Conservation (phyloP, 306 rosid species). For the Morella rubra region DNA sequence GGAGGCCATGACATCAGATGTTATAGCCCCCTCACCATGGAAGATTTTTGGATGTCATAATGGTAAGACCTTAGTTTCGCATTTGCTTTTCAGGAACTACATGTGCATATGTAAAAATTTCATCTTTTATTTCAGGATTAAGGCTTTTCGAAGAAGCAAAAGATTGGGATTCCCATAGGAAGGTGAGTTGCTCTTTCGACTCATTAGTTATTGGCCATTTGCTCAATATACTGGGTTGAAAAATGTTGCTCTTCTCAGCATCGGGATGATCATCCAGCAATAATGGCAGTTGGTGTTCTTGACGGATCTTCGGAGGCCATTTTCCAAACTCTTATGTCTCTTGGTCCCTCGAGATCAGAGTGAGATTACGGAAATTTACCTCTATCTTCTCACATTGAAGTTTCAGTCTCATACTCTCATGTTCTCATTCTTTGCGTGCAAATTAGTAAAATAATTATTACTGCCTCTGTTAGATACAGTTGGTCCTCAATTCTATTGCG, state of each 20-base stretch:
- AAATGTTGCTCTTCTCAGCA: conserved; percentile 42
- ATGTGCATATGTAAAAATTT: conserved; percentile 17
- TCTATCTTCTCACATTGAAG: conserved; percentile 10
- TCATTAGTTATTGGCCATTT: conserved; percentile 22
- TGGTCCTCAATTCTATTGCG: background rate
- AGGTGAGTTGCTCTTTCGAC: conserved; percentile 44
- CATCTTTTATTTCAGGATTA: conserved; percentile 53
- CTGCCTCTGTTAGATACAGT: background rate
- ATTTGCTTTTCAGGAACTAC: conserved; percentile 22
- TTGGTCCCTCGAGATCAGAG: conserved; percentile 89
- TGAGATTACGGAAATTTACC: conserved; percentile 39
- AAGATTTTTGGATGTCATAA: conserved; percentile 89
- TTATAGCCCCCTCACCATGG: conserved; percentile 86
- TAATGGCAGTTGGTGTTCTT: conserved; percentile 89
- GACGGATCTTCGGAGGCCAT: conserved; percentile 85
- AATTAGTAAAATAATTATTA: background rate
- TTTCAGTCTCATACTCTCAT: background rate
- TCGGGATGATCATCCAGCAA: conserved; percentile 84
- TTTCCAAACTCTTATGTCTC: conserved; percentile 76
- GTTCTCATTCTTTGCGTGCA: background rate
- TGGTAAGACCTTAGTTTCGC: conserved; percentile 52
- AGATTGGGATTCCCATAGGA: conserved; percentile 59
- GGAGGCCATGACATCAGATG: conserved; percentile 76
- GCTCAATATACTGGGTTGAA: conserved; percentile 14
- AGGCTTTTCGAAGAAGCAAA: conserved; percentile 87